Base-by-base conservation (phyloP, 306 rosid species). In the Acacia confusa region DNA sequence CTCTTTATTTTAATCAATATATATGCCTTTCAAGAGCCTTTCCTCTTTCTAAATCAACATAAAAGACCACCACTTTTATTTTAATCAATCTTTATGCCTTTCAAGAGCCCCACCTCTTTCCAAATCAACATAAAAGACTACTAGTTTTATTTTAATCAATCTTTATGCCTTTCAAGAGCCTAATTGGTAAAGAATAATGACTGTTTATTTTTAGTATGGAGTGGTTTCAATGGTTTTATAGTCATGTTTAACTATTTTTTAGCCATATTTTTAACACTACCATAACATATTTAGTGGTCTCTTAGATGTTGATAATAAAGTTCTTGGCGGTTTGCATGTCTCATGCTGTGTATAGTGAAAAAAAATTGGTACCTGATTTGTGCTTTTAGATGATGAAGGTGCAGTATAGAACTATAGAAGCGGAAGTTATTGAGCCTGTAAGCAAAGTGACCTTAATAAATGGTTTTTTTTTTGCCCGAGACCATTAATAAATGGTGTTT, bases 251-350 rank as follows among this genome's bases (percentile, higher is more conserved):
- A 61, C 17, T 27, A 25, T 11, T 61, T 11, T 27, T 58, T 22
- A 25, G 4, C 20, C 7, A 5, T 41, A 36, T 61, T 58, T 58
- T 22, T 22, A 11, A 58, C 20, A 12, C 38, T 28, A 36, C 65
- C n/a, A 55, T 65, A 76, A 76, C 30, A 34, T 60, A 57, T 55
- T 72, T 27, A 76, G 65, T 52, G 10, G 64, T 44, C 13, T 65
- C 70, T 17, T 12, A 14, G 72, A 3, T 41, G 25, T 43, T 1
- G 40, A 43, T n/a, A 61, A 53, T 67, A 64, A 4, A 24, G 48
- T 72, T 43, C 40, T 61, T 44, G 28, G 66, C 14, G 30, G 44
- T 61, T 44, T 20, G 52, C 69, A 52, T 24, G 36, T 64, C n/a
- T 20, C 57, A 16, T 57, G 12, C 41, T n/a, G 34, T 45, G 22